These are phyloP conservation scores for Spiromastix sp. DNA, from an alignment of 2,329 filamentous ascomycete species.

Conservation along the genomic window DNA sequence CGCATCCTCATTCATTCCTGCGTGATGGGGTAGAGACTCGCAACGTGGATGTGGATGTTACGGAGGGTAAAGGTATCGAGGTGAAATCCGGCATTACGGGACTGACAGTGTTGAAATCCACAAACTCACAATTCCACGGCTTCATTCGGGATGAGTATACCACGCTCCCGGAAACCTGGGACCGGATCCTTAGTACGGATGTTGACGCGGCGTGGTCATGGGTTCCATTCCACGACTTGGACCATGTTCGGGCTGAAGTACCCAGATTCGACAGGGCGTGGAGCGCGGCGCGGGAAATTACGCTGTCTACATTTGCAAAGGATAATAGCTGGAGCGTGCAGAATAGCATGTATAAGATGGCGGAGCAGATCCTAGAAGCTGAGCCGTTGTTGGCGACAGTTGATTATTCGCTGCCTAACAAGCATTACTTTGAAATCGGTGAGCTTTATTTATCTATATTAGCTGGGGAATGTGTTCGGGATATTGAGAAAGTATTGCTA, in stretches of 20 bases:
- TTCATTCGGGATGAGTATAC: slow-evolving; percentile 93
- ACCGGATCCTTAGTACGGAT: slow-evolving; percentile 89
- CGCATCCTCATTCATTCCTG: slow-evolving; percentile 90
- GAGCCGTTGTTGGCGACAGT: slow-evolving; percentile 63
- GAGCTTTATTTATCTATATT: slow-evolving; percentile 13
- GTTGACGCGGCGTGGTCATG: slow-evolving; percentile 83
- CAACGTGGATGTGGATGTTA: slow-evolving; percentile 63
- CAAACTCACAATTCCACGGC: slow-evolving; percentile 88
- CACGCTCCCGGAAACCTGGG: slow-evolving; percentile 80
- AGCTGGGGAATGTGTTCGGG: too few relatives aligned
- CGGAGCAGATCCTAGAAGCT: slow-evolving; percentile 67
- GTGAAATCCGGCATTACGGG: slow-evolving; percentile 71
- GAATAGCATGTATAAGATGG: slow-evolving; percentile 99
- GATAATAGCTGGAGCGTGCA: slow-evolving; percentile 91
- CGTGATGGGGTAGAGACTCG: slow-evolving; percentile 83
- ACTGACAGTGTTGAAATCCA: slow-evolving; percentile 88
- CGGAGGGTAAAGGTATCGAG: slow-evolving; percentile 58
- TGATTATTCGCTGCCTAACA: slow-evolving; percentile 84
- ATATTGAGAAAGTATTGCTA: too few relatives aligned
- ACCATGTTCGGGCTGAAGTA: slow-evolving; percentile 54
- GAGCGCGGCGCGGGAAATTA: slow-evolving; percentile 67
- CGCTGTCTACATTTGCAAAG: slow-evolving; percentile 81
- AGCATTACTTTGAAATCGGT: slow-evolving; percentile 94
- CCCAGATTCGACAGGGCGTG: slow-evolving; percentile 70
- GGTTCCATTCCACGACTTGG: slow-evolving; percentile 57